These are phyloP conservation scores for Euphrasia confusa DNA, from an alignment of 257 asterid species.

Conservation along the genomic window DNA sequence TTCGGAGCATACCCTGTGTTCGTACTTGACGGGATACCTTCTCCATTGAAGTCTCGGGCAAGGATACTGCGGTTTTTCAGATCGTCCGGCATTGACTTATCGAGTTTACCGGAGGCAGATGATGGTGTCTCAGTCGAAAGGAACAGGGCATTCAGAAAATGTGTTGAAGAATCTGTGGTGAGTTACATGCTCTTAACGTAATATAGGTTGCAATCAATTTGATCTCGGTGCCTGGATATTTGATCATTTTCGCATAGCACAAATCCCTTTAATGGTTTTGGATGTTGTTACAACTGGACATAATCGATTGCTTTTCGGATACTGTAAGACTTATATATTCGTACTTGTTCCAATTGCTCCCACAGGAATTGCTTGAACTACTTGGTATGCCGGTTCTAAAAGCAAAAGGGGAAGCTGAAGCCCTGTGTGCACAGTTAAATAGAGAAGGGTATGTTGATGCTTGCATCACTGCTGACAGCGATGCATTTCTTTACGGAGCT, in stretches of 20 bases:
- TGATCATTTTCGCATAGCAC: too few species aligned
- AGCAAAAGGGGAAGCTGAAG: constrained; percentile 95
- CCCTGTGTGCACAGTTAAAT: constrained; percentile 84
- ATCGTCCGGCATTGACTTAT: constrained; percentile 57
- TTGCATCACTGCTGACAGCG: constrained; percentile 90
- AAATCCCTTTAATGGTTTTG: too few species aligned
- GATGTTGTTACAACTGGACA: background rate
- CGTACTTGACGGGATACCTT: constrained; percentile 87
- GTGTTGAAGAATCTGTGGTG: constrained; percentile 79
- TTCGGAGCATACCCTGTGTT: constrained; percentile 94
- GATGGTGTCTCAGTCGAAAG: constrained; percentile 68
- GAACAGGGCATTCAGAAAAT: constrained; percentile 57
- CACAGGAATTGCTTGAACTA: constrained; percentile 79
- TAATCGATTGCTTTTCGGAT: constrained; percentile 7
- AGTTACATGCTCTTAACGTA: constrained; percentile 19
- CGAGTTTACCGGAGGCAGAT: constrained; percentile 47
- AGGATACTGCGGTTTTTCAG: constrained; percentile 67
- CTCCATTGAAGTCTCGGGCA: constrained; percentile 81
- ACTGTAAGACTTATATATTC: background rate
- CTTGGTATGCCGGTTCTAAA: constrained; percentile 87
- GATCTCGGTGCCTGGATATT: too few species aligned
- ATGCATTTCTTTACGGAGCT: constrained; percentile 86
- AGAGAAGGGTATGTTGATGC: constrained; percentile 85
- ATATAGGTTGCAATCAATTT: background rate
- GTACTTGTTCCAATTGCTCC: constrained; percentile 4